These are phyloP conservation scores for Saxophila tyrrhenica DNA, from an alignment of 495 filamentous ascomycete genomes.

Conservation along the genomic window DNA sequence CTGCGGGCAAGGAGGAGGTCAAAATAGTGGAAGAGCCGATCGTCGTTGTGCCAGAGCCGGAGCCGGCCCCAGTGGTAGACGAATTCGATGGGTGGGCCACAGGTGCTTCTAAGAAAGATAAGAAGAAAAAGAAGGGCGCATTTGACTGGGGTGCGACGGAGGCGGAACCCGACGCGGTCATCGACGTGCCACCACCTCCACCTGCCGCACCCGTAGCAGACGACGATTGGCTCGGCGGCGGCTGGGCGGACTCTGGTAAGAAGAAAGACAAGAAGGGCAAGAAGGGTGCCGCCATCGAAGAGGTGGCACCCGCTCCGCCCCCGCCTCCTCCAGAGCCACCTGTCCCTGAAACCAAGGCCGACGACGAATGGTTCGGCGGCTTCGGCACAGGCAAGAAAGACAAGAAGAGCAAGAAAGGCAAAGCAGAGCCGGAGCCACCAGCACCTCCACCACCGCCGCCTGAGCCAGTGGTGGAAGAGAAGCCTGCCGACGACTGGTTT, in stretches of 20 bases:
- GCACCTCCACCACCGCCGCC: constrained; percentile 10
- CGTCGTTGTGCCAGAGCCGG: constrained; percentile 6
- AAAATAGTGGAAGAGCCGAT: background rate
- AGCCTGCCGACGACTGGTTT: constrained; percentile 19
- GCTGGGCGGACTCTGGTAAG: constrained; percentile 2
- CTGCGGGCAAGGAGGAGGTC: background rate
- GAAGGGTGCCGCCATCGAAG: constrained; percentile 2
- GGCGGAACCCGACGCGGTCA: constrained; percentile 1
- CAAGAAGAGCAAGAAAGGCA: constrained; percentile 25
- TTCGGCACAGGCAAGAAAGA: constrained; percentile 13
- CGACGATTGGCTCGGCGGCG: background rate
- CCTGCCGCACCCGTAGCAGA: background rate
- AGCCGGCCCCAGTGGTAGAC: background rate
- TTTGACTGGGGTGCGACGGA: constrained; percentile 1
- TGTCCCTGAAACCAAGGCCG: constrained; percentile 17
- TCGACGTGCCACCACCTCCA: background rate
- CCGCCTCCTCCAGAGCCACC: constrained; percentile 12
- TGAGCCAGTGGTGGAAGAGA: constrained; percentile 11
- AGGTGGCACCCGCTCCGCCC: constrained; percentile 16
- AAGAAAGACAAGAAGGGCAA: constrained; percentile 25
- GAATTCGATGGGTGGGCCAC: constrained; percentile 22
- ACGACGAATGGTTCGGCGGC: constrained; percentile 23
- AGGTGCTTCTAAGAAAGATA: constrained; percentile 16
- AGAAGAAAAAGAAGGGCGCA: constrained; percentile 20
- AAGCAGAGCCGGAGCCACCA: constrained; percentile 1